phyloP scores from a whole-genome alignment of 257 asterid genomes.

The Apocynum venetum region DNA sequence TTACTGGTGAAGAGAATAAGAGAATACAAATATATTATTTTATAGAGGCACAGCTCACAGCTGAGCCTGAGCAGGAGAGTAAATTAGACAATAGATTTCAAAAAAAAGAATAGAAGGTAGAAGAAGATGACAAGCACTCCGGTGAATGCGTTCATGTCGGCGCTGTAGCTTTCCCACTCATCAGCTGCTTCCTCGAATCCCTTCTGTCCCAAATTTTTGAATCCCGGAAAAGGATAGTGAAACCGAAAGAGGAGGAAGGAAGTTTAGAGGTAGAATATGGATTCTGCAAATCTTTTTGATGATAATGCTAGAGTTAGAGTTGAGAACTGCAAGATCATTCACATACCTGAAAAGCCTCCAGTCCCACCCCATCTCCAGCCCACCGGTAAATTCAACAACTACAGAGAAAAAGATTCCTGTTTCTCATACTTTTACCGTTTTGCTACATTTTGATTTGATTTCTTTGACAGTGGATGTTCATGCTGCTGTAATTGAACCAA shows the following conservation, averaged over 20 bases:
- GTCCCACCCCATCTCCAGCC: conserved; percentile 61
- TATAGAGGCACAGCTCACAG: no score
- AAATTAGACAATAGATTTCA: no score
- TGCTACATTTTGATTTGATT: not conserved
- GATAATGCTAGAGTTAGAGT: not conserved
- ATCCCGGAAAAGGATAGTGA: not conserved
- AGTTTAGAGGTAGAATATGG: not conserved
- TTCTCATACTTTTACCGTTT: not conserved
- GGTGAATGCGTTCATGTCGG: not conserved
- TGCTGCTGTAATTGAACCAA: conserved; percentile 68
- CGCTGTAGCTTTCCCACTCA: not conserved
- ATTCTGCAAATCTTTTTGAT: not conserved
- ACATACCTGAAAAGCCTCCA: conserved; percentile 62
- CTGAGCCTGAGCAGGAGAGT: no score
- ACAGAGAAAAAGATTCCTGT: not conserved
- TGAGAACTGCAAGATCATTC: conserved; percentile 48
- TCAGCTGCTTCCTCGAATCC: not conserved
- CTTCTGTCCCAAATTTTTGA: not conserved
- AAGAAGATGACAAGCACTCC: no score
- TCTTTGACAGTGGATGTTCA: conserved; percentile 42
- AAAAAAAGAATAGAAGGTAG: no score
- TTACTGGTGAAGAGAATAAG: conserved; percentile 9
- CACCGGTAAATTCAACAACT: conserved; percentile 40
- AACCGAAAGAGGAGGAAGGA: not conserved
- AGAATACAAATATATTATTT: no score